Evolutionary conservation across 2,329 filamentous ascomycete species (phyloP), one percentile per base, ranked within the genome.

Genomic region (Paramyrothecium sp.): DNA sequence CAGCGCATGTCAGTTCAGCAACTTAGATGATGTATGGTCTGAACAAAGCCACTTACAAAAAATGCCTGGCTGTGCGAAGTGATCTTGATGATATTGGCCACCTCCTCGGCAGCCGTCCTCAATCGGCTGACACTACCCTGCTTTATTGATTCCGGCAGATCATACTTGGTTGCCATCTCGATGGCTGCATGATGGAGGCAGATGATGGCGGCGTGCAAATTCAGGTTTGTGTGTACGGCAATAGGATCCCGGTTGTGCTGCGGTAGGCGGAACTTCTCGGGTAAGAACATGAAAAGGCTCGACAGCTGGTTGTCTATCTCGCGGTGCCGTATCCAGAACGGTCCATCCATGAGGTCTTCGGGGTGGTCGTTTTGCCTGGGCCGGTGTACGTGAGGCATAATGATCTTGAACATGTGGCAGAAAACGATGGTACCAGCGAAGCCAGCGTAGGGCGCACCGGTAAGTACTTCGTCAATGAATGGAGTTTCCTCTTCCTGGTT

Each of bases 161-260:
- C 81, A 67, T 93, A 81, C 66, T 87, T 88, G 56, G 92, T 89
- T 1, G 89, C 89, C 68, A 90, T 93, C 73, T 93, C 91, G 10
- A 95, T 87, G 2, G 93, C 92, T 1, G 91, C 90, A 71, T 96
- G 91, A 67, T 97, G 93, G 5, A 97, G 79, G 69, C 91, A 96
- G 54, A 97, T 97, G 10, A 90, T 85, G 1, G 91, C 89, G 1
- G 92, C 92, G 67, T 97, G 93, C 3, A 97, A 84, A 67, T 91
- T 92, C 79, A 97, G 89, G 62, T 97, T 97, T 53, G 88, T 81
- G 69, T 96, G 93, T 0, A 96, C 82, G 7, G 91, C 86, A 50
- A 90, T 87, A 1, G 89, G 81, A 63, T 96, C 85, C 44, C 82
- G 79, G 54, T 91, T 75, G 13, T 88, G 87, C 23, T 79, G 75